Percentiles rank a stretch among this genome's conserved stretches.
These are phyloP conservation scores for Coniochaeta sp. DNA, from an alignment of 2,329 filamentous ascomycete species.

Conservation along the genomic window DNA sequence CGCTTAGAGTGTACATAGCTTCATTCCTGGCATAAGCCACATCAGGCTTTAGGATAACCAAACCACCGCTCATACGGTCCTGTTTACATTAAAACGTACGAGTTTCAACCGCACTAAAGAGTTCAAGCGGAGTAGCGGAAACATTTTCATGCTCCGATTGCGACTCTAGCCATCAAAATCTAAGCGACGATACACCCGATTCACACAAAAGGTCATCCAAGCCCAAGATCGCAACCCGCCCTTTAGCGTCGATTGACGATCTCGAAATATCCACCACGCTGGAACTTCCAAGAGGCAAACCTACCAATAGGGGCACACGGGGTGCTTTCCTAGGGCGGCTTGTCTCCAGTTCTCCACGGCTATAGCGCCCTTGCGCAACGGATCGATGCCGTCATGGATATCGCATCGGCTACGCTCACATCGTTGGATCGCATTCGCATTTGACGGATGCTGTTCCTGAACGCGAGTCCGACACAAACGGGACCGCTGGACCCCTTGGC, in stretches of 20 bases:
- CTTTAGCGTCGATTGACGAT: neutral
- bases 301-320: too few relatives aligned
- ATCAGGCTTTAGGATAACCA: neutral
- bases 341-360: neutral
- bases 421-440: neutral
- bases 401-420: neutral
- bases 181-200: neutral
- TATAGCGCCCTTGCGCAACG: neutral
- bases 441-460: too few relatives aligned
- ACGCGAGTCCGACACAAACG: too few relatives aligned
- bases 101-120: too few relatives aligned
- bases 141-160: too few relatives aligned
- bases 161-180: too few relatives aligned
- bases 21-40: neutral
- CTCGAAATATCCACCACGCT: neutral
- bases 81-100: too few relatives aligned
- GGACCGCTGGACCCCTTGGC: too few relatives aligned
- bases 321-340: too few relatives aligned
- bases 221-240: neutral
- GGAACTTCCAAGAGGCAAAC: neutral
- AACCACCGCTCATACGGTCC: too few relatives aligned
- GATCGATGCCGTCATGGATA: conserved; percentile 1
- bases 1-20: neutral
- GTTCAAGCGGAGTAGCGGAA: too few relatives aligned
- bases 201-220: neutral